A percentile compares a stretch with the other conserved stretches of the same genome.
Conservation (phyloP, 805 yeast genomes). For the Komagataella pastoris region DNA sequence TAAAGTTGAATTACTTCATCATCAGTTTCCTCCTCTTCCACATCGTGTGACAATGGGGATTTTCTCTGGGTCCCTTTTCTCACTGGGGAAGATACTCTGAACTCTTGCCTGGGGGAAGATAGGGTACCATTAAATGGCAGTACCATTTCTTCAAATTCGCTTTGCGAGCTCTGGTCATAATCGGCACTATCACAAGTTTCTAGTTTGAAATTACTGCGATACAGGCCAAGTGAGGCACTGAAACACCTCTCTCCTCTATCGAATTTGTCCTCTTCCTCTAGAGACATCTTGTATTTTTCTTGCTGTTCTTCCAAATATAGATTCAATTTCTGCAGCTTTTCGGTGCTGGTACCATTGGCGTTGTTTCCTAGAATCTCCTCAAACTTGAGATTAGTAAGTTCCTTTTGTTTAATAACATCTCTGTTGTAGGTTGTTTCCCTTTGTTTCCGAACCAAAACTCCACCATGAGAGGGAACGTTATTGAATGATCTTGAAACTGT, state of each 20-base stretch:
- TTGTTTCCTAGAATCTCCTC: background rate
- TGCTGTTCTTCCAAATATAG: constrained; percentile 1
- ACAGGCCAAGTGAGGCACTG: background rate
- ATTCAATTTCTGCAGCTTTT: constrained; percentile 1
- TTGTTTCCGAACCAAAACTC: background rate
- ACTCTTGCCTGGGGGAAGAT: background rate
- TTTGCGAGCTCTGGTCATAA: background rate
- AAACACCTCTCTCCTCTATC: background rate
- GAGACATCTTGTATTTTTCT: background rate
- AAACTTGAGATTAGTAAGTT: background rate
- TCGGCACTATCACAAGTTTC: background rate
- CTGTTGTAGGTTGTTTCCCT: background rate
- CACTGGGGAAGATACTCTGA: background rate
- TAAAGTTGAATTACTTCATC: background rate
- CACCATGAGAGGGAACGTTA: background rate
- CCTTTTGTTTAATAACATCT: background rate
- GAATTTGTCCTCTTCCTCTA: background rate
- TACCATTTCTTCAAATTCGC: background rate
- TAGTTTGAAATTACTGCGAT: background rate
- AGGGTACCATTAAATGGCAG: background rate
- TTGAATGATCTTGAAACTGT: background rate
- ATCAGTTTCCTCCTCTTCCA: background rate
- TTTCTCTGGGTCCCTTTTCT: background rate
- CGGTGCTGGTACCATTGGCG: background rate
- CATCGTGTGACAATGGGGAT: background rate